Evolutionary conservation across 768 basidiomycete genomes (phyloP).

Genomic region (Tricholoma furcatifolium): DNA sequence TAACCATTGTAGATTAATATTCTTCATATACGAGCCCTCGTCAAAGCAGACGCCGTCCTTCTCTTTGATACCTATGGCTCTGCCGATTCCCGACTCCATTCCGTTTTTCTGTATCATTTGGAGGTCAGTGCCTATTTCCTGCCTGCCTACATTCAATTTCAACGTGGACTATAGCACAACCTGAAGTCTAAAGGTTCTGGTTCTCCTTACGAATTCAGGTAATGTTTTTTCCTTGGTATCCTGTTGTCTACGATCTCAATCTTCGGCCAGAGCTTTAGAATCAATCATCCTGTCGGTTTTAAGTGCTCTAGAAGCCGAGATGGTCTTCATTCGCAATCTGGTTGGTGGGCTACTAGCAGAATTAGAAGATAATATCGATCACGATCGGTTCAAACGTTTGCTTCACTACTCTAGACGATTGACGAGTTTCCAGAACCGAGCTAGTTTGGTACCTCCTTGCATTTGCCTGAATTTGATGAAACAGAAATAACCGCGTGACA

Average conservation of each 20-base stretch:
- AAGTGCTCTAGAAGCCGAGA: slow-evolving; percentile 92
- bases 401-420: slow-evolving; percentile 91
- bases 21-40: slow-evolving; percentile 90
- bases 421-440: slow-evolving; percentile 87
- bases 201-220: slow-evolving; percentile 89
- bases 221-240: slow-evolving; percentile 13
- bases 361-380: slow-evolving; percentile 93
- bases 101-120: slow-evolving; percentile 84
- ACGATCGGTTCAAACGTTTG: slow-evolving; percentile 89
- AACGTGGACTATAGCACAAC: slow-evolving; percentile 59
- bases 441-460: slow-evolving; percentile 59
- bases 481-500: neutral
- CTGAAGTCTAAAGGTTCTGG: slow-evolving; percentile 68
- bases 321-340: slow-evolving; percentile 90
- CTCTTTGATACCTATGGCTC: slow-evolving; percentile 93
- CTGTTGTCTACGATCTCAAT: slow-evolving; percentile 13
- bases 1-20: slow-evolving; percentile 69
- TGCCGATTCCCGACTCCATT: slow-evolving; percentile 81
- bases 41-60: slow-evolving; percentile 89
- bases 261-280: slow-evolving; percentile 73
- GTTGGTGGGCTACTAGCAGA: slow-evolving; percentile 89
- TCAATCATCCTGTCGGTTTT: slow-evolving; percentile 90
- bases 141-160: slow-evolving; percentile 4
- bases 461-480: neutral
- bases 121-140: slow-evolving; percentile 48